A percentile compares a stretch with the other conserved stretches of the same genome.
Evolutionary conservation across 2,329 filamentous ascomycete genomes (phyloP).

Genomic region (Myriosclerotinia curreyana): DNA sequence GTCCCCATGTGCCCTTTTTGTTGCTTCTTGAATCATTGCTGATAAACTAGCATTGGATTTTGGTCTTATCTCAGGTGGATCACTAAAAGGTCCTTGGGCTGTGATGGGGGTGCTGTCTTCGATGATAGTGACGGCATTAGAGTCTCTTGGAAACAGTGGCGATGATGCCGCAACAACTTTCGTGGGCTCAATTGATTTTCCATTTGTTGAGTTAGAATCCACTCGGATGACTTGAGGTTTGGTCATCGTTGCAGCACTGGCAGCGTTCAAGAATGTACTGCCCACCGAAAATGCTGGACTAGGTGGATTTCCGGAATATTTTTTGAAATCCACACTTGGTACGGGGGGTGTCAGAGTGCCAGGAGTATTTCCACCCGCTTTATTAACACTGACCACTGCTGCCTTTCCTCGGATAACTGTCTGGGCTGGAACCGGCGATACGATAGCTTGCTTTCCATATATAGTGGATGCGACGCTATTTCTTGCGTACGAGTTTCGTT

Average conservation of each 20-base stretch:
- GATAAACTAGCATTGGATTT: slow-evolving; percentile 50
- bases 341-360: slow-evolving; percentile 64
- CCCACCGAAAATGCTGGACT: slow-evolving; percentile 64
- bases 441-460: slow-evolving; percentile 85
- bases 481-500: slow-evolving; percentile 61
- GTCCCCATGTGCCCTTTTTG: slow-evolving; percentile 42
- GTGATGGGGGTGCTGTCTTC: slow-evolving; percentile 49
- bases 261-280: slow-evolving; percentile 65
- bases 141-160: slow-evolving; percentile 40
- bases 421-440: slow-evolving; percentile 75
- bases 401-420: slow-evolving; percentile 86
- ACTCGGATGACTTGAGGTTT: slow-evolving; percentile 61
- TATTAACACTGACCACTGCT: slow-evolving; percentile 82
- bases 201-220: slow-evolving; percentile 33
- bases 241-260: slow-evolving; percentile 55
- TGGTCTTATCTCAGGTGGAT: slow-evolving; percentile 45
- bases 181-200: background rate
- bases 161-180: background rate
- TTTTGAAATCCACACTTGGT: slow-evolving; percentile 65
- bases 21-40: slow-evolving; percentile 54
- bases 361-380: slow-evolving; percentile 59
- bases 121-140: slow-evolving; percentile 49
- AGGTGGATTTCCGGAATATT: slow-evolving; percentile 51
- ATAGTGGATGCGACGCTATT: slow-evolving; percentile 88
- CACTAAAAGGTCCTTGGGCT: slow-evolving; percentile 59